A percentile compares a stretch with the other conserved stretches of the same genome.
Conservation (phyloP, 1,139 yeast genomes). For the Debaryomycetaceae sp. region DNA sequence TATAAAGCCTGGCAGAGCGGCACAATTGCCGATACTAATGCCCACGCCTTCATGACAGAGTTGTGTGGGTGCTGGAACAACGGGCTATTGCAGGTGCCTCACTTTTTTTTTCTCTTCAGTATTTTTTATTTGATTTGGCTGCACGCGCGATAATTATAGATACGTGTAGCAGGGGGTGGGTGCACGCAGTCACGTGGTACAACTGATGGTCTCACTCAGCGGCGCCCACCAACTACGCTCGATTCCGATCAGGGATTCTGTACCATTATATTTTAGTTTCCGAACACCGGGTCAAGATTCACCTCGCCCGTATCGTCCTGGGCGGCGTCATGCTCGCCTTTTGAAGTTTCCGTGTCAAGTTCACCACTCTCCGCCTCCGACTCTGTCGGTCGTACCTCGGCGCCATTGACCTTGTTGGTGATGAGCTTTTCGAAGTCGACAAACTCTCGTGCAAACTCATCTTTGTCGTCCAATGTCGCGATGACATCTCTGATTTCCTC, state of each 20-base stretch:
- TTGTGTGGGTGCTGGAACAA: too few relatives aligned
- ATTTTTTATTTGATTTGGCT: too few relatives aligned
- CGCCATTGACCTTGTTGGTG: slow-evolving; percentile 10
- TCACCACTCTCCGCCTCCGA: slow-evolving; percentile 10
- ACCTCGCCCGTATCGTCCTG: slow-evolving; percentile 4
- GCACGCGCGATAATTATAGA: too few relatives aligned
- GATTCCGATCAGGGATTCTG: too few relatives aligned
- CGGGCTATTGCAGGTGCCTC: too few relatives aligned
- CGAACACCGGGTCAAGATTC: slow-evolving; percentile 7
- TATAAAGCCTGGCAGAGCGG: slow-evolving; percentile 17
- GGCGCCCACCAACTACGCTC: too few relatives aligned
- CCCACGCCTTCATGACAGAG: too few relatives aligned
- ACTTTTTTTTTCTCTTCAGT: too few relatives aligned
- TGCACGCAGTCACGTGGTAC: too few relatives aligned
- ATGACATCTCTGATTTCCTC: slow-evolving; percentile 20
- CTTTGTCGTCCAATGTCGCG: slow-evolving; percentile 18
- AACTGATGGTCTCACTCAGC: background rate
- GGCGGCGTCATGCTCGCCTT: slow-evolving; percentile 2
- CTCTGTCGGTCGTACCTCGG: slow-evolving; percentile 1
- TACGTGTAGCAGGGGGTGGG: too few relatives aligned
- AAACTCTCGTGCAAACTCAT: slow-evolving; percentile 30
- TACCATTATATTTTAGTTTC: slow-evolving; percentile 1
- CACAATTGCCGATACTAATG: slow-evolving; percentile 1
- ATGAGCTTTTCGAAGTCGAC: slow-evolving; percentile 21
- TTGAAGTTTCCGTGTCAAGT: slow-evolving; percentile 14